Base-by-base conservation (phyloP, 2,329 filamentous ascomycete species). In the Microcyclosporella mali region DNA sequence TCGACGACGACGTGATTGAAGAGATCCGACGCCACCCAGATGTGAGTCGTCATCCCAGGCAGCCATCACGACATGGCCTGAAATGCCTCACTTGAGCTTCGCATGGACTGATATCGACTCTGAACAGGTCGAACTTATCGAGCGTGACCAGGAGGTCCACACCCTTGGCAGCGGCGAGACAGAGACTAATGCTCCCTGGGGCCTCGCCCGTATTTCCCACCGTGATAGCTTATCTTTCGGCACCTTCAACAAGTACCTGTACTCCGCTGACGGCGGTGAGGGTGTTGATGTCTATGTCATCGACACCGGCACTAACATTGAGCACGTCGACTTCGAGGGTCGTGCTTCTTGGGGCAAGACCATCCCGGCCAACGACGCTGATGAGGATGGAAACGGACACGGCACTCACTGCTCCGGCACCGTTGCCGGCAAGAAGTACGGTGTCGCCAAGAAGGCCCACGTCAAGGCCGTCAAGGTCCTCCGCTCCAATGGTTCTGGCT, bases 331-430 rank as follows among this genome's bases (percentile, higher is more conserved):
- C 72, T 98, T 98, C 54, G 90, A 94, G 71, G 92, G 87, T 50
- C 89, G 92, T 68, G 92, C 94, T 58, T 75, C 79, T 61, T 98
- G 92, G 92, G 92, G 92, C 66, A 92, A 94, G 81, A 98, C 92
- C 56, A 89, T 98, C 59, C 94, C 94, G 49, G 56, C 68, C 36
- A 82, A 82, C 49, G 89, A 98, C 64, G 82, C 77, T 38, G 92
- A 98, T 64, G 76, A 79, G 57, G 92, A 98, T 71, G 92, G 92
- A 68, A 98, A 98, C 61, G 92, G 92, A 50, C 92, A 98, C 75
- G 92, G 92, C 61, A 98, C 92, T 62, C 92, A 98, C 78, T 98
- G 92, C 82, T 97, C 92, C 53, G 92, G 92, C 59, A 98, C 94
- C 51, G 84, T 98, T 61, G 92, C 86, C 55, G 92, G 94, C 66